A percentile compares a stretch with the other conserved stretches of the same genome.
Conservation (phyloP, 108 stramenopile species). For the Cylindrotheca closterium region DNA sequence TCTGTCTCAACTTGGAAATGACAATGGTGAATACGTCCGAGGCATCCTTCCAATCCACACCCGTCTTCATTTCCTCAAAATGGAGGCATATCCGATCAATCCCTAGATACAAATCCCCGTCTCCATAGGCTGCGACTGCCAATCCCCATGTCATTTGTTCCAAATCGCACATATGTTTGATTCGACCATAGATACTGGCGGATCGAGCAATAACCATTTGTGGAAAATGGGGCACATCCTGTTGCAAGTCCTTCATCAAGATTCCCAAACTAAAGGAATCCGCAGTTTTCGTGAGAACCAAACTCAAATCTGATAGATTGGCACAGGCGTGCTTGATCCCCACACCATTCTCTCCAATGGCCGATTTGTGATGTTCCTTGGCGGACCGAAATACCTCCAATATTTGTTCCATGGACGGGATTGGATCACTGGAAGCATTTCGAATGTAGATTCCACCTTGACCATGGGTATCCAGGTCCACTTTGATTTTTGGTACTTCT, state of each 20-base stretch:
- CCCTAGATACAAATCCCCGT: constrained; percentile 23
- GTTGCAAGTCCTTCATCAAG: constrained; percentile 47
- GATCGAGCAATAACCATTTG: neutral
- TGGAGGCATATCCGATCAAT: constrained; percentile 44
- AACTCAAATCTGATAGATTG: constrained; percentile 38
- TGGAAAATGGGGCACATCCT: constrained; percentile 7
- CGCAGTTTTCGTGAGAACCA: constrained; percentile 42
- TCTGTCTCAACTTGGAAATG: constrained; percentile 24
- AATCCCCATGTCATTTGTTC: constrained; percentile 18
- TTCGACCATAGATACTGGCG: neutral
- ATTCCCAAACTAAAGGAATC: constrained; percentile 37
- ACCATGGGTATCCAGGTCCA: constrained; percentile 12
- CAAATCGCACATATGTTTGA: neutral
- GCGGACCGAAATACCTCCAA: constrained; percentile 63
- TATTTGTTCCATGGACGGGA: constrained; percentile 44
- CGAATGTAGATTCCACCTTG: constrained; percentile 47
- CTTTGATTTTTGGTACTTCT: constrained; percentile 17
- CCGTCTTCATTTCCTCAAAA: constrained; percentile 17
- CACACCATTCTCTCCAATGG: constrained; percentile 77
- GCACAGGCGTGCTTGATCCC: constrained; percentile 80
- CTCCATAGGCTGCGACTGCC: constrained; percentile 24
- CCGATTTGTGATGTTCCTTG: constrained; percentile 31
- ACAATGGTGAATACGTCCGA: constrained; percentile 27
- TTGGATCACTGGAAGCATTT: constrained; percentile 45
- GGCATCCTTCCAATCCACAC: constrained; percentile 16